These are phyloP conservation scores for Fusarium dimerum DNA, from an alignment of 2,329 filamentous ascomycete species.

Conservation along the genomic window DNA sequence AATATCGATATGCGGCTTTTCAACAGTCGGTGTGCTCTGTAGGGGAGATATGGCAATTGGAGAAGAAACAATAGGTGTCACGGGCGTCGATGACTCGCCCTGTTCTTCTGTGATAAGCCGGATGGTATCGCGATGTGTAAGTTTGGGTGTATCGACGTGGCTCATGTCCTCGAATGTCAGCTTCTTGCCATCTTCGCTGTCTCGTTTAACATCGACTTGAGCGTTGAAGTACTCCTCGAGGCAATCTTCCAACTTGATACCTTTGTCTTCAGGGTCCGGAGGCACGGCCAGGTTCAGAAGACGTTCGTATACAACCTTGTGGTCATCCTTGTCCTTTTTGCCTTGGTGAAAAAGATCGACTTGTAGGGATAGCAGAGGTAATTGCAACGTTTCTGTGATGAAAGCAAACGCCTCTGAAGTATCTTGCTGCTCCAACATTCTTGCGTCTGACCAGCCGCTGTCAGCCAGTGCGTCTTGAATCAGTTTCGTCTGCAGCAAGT, in stretches of 20 bases:
- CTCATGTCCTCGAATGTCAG: slow-evolving; percentile 31
- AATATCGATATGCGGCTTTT: slow-evolving; percentile 8
- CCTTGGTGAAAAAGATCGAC: slow-evolving; percentile 95
- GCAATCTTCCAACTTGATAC: slow-evolving; percentile 84
- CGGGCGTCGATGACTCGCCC: slow-evolving; percentile 33
- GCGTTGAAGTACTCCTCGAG: slow-evolving; percentile 96
- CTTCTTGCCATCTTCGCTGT: slow-evolving; percentile 59
- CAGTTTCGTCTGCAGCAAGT: slow-evolving; percentile 65
- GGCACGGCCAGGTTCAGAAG: slow-evolving; percentile 91
- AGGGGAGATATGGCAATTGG: slow-evolving; percentile 32
- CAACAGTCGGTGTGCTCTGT: slow-evolving; percentile 17
- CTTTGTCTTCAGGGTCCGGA: slow-evolving; percentile 66
- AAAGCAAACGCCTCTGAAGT: slow-evolving; percentile 95
- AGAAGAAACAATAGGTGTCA: slow-evolving; percentile 28
- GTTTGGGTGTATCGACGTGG: slow-evolving; percentile 23
- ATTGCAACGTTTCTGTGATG: slow-evolving; percentile 83
- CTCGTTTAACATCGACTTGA: slow-evolving; percentile 82
- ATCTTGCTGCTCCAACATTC: slow-evolving; percentile 81
- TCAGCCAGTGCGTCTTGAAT: slow-evolving; percentile 80
- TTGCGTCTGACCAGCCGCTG: slow-evolving; percentile 87
- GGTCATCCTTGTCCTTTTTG: slow-evolving; percentile 81
- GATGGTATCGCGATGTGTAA: slow-evolving; percentile 35
- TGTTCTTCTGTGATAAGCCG: slow-evolving; percentile 37
- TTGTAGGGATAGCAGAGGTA: slow-evolving; percentile 86
- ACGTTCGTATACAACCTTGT: slow-evolving; percentile 92